A percentile compares a stretch with the other conserved stretches of the same genome.
phyloP scores from a whole-genome alignment of 2,329 filamentous ascomycete genomes.

The Myriosclerotinia curreyana region DNA sequence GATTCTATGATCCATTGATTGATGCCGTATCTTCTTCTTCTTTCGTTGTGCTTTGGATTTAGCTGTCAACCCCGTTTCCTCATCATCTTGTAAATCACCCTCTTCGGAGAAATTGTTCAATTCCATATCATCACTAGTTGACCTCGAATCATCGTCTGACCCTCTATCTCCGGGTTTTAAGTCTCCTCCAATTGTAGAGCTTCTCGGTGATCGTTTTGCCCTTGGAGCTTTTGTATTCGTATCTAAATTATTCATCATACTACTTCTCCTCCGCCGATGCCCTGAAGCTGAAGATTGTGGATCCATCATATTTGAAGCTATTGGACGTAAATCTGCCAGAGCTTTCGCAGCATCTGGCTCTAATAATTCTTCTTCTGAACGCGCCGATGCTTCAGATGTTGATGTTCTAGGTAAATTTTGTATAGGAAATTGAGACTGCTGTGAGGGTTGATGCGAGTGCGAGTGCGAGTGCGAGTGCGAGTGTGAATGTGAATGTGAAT shows the following conservation, averaged over 20 bases:
- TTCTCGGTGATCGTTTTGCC: conserved; percentile 26
- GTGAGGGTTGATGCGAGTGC: background rate
- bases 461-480: background rate
- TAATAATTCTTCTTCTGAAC: conserved; percentile 25
- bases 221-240: conserved; percentile 17
- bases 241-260: conserved; percentile 35
- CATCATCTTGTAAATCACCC: conserved; percentile 76
- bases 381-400: conserved; percentile 24
- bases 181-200: conserved; percentile 29
- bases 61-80: conserved; percentile 81
- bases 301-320: conserved; percentile 34
- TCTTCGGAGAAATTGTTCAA: conserved; percentile 60
- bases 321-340: conserved; percentile 27
- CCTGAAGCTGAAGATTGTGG: conserved; percentile 32
- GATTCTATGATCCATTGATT: conserved; percentile 67
- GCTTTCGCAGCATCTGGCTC: conserved; percentile 33
- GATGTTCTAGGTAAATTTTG: conserved; percentile 26
- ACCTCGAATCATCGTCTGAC: conserved; percentile 35
- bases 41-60: conserved; percentile 68
- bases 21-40: conserved; percentile 64
- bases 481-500: background rate
- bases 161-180: conserved; percentile 26
- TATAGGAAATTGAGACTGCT: conserved; percentile 24
- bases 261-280: conserved; percentile 38
- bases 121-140: conserved; percentile 52